A percentile compares a stretch with the other conserved stretches of the same genome.
Evolutionary conservation across 2,329 filamentous ascomycete genomes (phyloP).

Genomic region (Colletotrichum caudatum): DNA sequence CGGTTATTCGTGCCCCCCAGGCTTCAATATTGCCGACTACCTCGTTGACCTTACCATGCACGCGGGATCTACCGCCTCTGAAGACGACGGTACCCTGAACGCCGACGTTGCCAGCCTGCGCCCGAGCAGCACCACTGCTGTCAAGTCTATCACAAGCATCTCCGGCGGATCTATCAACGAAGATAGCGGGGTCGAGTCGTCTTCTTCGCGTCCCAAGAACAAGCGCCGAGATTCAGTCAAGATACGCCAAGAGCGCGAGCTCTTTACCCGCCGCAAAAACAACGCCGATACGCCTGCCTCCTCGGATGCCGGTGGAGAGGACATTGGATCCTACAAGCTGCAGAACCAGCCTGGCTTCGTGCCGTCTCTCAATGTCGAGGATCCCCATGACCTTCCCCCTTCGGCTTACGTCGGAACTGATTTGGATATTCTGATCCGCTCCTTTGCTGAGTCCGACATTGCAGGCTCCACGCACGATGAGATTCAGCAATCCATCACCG

Average conservation of each 20-base stretch:
- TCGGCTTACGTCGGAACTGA: constrained; percentile 76
- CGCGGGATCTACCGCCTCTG: constrained; percentile 73
- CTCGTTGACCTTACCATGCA: constrained; percentile 99
- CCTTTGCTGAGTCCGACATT: constrained; percentile 83
- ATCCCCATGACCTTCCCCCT: constrained; percentile 73
- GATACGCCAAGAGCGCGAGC: constrained; percentile 86
- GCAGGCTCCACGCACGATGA: constrained; percentile 80
- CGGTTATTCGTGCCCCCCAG: constrained; percentile 92
- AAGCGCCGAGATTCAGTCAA: constrained; percentile 85
- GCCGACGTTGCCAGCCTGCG: constrained; percentile 75
- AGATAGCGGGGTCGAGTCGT: constrained; percentile 71
- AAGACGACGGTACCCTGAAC: constrained; percentile 67
- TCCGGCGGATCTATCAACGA: constrained; percentile 81
- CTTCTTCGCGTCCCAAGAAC: constrained; percentile 72
- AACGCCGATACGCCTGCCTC: constrained; percentile 72
- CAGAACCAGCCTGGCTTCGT: constrained; percentile 58
- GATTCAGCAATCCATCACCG: constrained; percentile 76
- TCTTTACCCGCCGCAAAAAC: constrained; percentile 86
- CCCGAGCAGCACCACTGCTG: constrained; percentile 86
- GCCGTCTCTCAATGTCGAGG: constrained; percentile 74
- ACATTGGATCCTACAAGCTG: constrained; percentile 64
- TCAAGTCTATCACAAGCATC: constrained; percentile 90
- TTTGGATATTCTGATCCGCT: constrained; percentile 82
- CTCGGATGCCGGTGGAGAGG: constrained; percentile 66
- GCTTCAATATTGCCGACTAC: constrained; percentile 99